Percentiles rank a stretch among this genome's conserved stretches.
Conservation (phyloP, 2,329 filamentous ascomycete genomes). For the Aspergillus luchuensis region DNA sequence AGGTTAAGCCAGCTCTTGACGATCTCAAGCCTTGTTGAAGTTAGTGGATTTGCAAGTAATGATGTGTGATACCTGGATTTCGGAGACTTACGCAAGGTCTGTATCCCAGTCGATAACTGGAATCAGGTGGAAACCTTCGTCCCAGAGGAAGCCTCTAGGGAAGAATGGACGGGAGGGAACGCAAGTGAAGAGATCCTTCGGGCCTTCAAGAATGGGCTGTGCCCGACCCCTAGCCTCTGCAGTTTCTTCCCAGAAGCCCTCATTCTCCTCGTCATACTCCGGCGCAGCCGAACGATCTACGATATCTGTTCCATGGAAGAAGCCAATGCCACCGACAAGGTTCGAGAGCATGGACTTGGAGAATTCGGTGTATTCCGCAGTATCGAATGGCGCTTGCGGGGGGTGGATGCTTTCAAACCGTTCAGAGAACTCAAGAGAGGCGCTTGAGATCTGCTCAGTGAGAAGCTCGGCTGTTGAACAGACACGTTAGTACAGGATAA, state of each 20-base stretch:
- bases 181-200: constrained; percentile 85
- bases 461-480: constrained; percentile 58
- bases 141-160: constrained; percentile 94
- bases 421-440: constrained; percentile 69
- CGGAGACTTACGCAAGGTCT: constrained; percentile 66
- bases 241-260: constrained; percentile 93
- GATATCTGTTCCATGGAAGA: constrained; percentile 85
- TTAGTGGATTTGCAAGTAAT: constrained; percentile 18
- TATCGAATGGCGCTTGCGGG: constrained; percentile 73
- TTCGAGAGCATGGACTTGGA: constrained; percentile 93
- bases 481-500: constrained; percentile 13
- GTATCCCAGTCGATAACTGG: constrained; percentile 93
- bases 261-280: constrained; percentile 92
- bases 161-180: constrained; percentile 95
- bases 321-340: constrained; percentile 88
- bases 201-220: constrained; percentile 71
- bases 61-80: background rate
- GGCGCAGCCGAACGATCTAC: constrained; percentile 89
- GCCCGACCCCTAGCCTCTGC: constrained; percentile 73
- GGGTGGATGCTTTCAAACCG: constrained; percentile 73
- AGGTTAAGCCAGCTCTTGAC: constrained; percentile 94
- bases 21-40: constrained; percentile 64
- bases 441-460: constrained; percentile 67
- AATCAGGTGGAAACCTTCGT: constrained; percentile 93
- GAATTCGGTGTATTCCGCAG: constrained; percentile 73